Base-by-base conservation (phyloP, 805 yeast species). In the Metschnikowia lochheadii region DNA sequence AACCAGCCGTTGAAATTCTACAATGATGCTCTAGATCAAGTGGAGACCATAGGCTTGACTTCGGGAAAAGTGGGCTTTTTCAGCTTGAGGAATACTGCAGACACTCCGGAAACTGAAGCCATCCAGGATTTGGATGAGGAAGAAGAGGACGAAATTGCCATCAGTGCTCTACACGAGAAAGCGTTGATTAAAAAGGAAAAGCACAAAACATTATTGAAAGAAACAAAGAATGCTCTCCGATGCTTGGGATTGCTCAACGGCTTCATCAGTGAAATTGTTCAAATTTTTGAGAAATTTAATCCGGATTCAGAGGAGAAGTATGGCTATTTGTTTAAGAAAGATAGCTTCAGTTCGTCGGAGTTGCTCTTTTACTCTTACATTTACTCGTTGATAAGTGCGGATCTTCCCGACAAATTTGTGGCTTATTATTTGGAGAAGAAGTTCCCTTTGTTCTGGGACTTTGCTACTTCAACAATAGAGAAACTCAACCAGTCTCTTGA, bases 1-100 rank as follows among this genome's bases (percentile, higher is more conserved):
- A 80, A 79, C 53, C 81, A 84, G 20, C 90, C 91, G 1, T 55
- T 81, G 36, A 69, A 66, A 39, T 71, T 73, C 50, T 74, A 73
- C 56, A 61, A 64, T 46, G 49, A 54, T 38, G 78, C 78, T 0
- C 67, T 68, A 49, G 66, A 63, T 17, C 68, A 65, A 51, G 68
- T 69, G 11, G 56, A 62, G 42, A 40, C 58, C 14, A 53, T 68
- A 6, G 77, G 76, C 2, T 61, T 73, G 31, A 60, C 62, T 13
- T 47, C 58, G 4, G 60, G 58, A 20, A 61, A 58, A 35, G 51
- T 56, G 0, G 67, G 72, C 29, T 68, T 73, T 45, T 70, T 73
- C 34, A 60, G 61, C 40, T 56, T 69, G 33, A 32, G 26, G 13
- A 47, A 57, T 0, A 53, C 49, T n/a, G 55, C 50, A 13, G 56